Base-by-base conservation (phyloP, 129 eudicot species). In the Pseudognaphalium luteoalbum region DNA sequence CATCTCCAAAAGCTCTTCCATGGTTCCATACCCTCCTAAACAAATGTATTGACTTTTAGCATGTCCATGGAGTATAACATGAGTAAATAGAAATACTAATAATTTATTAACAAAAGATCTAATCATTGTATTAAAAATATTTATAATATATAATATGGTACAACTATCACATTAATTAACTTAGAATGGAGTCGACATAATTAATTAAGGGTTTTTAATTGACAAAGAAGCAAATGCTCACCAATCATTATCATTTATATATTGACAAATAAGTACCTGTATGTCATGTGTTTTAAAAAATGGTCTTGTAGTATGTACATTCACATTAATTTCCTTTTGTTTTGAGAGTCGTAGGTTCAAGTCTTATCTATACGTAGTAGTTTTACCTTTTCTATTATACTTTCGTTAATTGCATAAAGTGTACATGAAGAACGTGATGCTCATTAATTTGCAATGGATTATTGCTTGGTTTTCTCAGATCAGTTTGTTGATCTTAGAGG, bases 1-100 rank as follows among this genome's bases (percentile, higher is more conserved):
- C 81, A 87, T 76, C 87, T 90, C 96, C 77, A 87, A 25, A 72
- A 90, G 59, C 85, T 90, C 96, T 62, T 90, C 96, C 92, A 90
- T 78, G 56, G 96, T 90, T 56, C 92, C 96, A 83, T 90, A 90
- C 28, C 96, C 96, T 67, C 96, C 92, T 87, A 57, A 62, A 60
- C 42, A 39, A 63, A 66, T 61, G 73, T 59, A 14, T 65, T 76
- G 73, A 65, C 73, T 65, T 75, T 76, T 76, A 76, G 66, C 58
- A 22, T 42, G 51, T 42, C 51, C 10, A 28, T 72, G 66, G 66
- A 4, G 66, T 29, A 72, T 54, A 76, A 76, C 80, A 76, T 65
- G 63, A 61, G 67, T 20, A 74, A 61, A 44, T 39, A 2, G 66
- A 22, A 74, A 41, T 25, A 15, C 15, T 74, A 61, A 61, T 74